Percentiles rank a stretch among this genome's conserved stretches.
Evolutionary conservation across 2,329 filamentous ascomycete species (phyloP).

Genomic region (Sporothrix dimorphospora): DNA sequence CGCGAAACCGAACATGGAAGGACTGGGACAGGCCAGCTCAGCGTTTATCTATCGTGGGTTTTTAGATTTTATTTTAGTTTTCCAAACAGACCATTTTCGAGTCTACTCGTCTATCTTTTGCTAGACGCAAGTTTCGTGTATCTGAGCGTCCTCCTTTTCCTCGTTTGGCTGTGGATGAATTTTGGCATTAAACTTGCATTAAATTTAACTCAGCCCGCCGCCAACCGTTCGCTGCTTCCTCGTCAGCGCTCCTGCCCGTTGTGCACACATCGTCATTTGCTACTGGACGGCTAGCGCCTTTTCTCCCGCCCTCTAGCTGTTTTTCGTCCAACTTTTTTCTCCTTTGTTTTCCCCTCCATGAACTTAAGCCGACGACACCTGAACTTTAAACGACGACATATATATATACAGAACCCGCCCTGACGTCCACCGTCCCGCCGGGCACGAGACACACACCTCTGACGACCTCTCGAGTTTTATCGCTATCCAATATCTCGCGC

Average conservation of each 20-base stretch:
- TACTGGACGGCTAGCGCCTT: constrained; percentile 24
- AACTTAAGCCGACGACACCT: constrained; percentile 14
- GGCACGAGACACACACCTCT: neutral
- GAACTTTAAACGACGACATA: neutral
- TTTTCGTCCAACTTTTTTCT: constrained; percentile 27
- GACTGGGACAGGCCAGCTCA: neutral
- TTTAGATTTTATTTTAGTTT: neutral
- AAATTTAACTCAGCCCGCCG: constrained; percentile 7
- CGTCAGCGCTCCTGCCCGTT: constrained; percentile 20
- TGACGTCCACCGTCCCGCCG: neutral
- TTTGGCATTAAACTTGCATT: constrained; percentile 6
- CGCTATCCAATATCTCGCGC: neutral
- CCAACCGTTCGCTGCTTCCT: constrained; percentile 12
- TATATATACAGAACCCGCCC: neutral
- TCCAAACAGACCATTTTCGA: neutral
- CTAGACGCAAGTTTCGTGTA: neutral
- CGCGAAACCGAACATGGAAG: neutral
- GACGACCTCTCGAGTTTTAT: neutral
- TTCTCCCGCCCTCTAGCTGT: constrained; percentile 23
- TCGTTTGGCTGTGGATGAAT: neutral
- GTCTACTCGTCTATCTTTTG: neutral
- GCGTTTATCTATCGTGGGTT: neutral
- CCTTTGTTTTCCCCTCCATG: constrained; percentile 17
- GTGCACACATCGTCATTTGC: constrained; percentile 28
- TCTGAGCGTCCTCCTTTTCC: neutral